Conservation (phyloP, 306 rosid species). For the Adenanthera pavonina region DNA sequence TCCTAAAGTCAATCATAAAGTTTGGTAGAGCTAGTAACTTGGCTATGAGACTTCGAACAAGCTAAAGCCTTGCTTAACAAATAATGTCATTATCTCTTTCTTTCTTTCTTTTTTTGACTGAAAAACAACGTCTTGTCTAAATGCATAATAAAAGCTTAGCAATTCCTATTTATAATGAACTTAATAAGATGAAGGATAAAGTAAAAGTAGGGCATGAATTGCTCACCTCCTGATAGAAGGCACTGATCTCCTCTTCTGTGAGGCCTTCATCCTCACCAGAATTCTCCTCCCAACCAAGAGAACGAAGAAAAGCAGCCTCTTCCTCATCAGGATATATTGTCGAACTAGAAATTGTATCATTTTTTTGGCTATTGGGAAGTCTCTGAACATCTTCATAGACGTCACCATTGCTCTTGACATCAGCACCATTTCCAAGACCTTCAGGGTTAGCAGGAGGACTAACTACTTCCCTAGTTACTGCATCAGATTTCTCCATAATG, state of each 20-base stretch:
- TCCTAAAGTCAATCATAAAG: background rate
- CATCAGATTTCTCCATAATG: slow-evolving; percentile 64
- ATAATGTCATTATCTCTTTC: background rate
- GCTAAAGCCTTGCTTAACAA: background rate
- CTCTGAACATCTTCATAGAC: slow-evolving; percentile 55
- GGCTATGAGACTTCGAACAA: background rate
- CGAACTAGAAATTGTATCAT: slow-evolving; percentile 43
- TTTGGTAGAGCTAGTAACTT: background rate
- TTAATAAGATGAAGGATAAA: slow-evolving; percentile 15
- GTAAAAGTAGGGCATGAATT: slow-evolving; percentile 8
- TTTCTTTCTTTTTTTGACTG: too few species aligned
- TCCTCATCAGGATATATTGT: slow-evolving; percentile 74
- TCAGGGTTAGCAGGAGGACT: slow-evolving; percentile 56
- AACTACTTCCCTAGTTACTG: slow-evolving; percentile 52
- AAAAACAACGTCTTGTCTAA: too few species aligned
- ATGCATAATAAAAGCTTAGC: background rate
- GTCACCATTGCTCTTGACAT: slow-evolving; percentile 63
- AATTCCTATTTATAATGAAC: slow-evolving; percentile 17
- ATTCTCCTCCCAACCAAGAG: slow-evolving; percentile 98
- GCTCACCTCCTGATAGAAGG: slow-evolving; percentile 78
- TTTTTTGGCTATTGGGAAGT: slow-evolving; percentile 48
- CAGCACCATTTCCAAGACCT: slow-evolving; percentile 59
- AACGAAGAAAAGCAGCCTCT: slow-evolving; percentile 94
- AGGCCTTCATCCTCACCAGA: slow-evolving; percentile 92
- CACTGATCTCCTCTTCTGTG: slow-evolving; percentile 92